Evolutionary conservation across 1,284 basidiomycete species (phyloP).

Genomic region (Coniophora puteana): DNA sequence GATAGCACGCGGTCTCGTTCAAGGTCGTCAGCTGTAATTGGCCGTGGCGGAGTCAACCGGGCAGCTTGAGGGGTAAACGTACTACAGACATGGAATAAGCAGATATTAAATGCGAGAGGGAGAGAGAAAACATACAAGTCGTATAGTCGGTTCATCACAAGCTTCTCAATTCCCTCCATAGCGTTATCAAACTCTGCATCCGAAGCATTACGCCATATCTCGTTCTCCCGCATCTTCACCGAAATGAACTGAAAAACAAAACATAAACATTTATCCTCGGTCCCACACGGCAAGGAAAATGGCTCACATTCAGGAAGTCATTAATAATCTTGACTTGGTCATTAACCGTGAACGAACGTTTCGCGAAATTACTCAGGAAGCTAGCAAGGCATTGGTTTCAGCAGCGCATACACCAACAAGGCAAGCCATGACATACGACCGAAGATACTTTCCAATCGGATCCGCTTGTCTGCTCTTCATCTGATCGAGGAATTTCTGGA

Average conservation of each 20-base stretch:
- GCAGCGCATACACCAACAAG: background rate
- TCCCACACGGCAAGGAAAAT: constrained; percentile 3
- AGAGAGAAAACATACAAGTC: constrained; percentile 58
- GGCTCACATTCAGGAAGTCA: constrained; percentile 81
- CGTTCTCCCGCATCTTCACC: constrained; percentile 79
- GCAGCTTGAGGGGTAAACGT: constrained; percentile 86
- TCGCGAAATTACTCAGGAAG: constrained; percentile 88
- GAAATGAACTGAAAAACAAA: constrained; percentile 70
- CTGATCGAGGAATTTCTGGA: constrained; percentile 87
- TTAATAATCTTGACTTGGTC: constrained; percentile 94
- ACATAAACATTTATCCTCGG: no score
- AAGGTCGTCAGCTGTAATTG: constrained; percentile 92
- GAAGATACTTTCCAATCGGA: constrained; percentile 86
- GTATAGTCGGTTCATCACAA: constrained; percentile 98
- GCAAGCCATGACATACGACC: constrained; percentile 57
- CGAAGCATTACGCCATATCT: constrained; percentile 75
- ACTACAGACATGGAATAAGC: constrained; percentile 37
- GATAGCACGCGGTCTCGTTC: constrained; percentile 89
- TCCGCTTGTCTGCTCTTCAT: constrained; percentile 84
- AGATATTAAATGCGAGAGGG: constrained; percentile 3
- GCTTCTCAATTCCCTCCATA: constrained; percentile 98
- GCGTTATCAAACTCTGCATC: constrained; percentile 94
- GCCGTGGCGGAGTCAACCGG: constrained; percentile 59
- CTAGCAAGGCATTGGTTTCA: constrained; percentile 33
- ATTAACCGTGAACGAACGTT: constrained; percentile 82